Evolutionary conservation across 192 early-diverging fungal genomes (phyloP).

Genomic region (Coemansia sp.): DNA sequence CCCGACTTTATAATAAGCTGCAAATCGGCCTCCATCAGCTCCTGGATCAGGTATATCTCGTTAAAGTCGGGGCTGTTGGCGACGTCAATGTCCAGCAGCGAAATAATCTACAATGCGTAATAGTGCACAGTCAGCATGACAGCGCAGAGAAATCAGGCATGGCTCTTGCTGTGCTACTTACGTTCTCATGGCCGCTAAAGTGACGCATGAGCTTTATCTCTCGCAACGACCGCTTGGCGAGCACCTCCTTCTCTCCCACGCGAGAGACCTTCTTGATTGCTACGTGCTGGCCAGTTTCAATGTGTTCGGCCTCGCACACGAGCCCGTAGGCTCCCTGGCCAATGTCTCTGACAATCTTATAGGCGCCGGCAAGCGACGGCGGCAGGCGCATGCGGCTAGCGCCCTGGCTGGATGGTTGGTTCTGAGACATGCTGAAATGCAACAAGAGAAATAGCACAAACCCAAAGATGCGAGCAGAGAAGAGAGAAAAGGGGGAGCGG

Average conservation of each 20-base stretch:
- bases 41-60: constrained; percentile 96
- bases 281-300: constrained; percentile 76
- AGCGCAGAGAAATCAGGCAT: neutral
- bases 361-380: constrained; percentile 58
- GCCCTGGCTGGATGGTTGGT: constrained; percentile 14
- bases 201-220: constrained; percentile 92
- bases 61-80: constrained; percentile 80
- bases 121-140: neutral
- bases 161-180: constrained; percentile 11
- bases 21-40: constrained; percentile 99
- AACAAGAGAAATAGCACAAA: no score
- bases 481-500: neutral
- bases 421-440: constrained; percentile 39
- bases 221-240: constrained; percentile 84
- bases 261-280: constrained; percentile 91
- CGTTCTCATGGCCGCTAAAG: constrained; percentile 92
- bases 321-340: constrained; percentile 89
- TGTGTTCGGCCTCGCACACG: constrained; percentile 84
- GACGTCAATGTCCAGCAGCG: constrained; percentile 87
- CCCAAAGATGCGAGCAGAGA: neutral
- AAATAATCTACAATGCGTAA: constrained; percentile 68
- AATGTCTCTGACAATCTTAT: constrained; percentile 75
- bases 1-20: constrained; percentile 92
- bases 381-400: constrained; percentile 55
- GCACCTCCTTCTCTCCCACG: constrained; percentile 79